Evolutionary conservation across 1,284 basidiomycete species (phyloP).

Genomic region (Trametes pubescens): DNA sequence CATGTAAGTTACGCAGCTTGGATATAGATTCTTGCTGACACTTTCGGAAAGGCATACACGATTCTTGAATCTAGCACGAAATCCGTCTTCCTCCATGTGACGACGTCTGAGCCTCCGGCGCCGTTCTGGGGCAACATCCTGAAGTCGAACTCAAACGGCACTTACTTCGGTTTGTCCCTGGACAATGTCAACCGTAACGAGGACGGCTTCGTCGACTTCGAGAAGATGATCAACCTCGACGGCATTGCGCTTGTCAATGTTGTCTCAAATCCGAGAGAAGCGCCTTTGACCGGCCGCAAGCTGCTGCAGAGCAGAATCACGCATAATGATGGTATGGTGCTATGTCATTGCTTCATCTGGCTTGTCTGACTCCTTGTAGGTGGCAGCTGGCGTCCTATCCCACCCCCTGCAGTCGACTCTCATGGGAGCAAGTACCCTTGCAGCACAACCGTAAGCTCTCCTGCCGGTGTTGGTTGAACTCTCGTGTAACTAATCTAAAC

Average conservation of each 20-base stretch:
- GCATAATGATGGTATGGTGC: constrained; percentile 88
- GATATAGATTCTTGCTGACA: background rate
- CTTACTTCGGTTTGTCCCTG: constrained; percentile 90
- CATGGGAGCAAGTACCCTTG: constrained; percentile 82
- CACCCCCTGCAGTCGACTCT: constrained; percentile 82
- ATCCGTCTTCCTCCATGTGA: constrained; percentile 95
- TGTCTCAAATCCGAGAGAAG: constrained; percentile 84
- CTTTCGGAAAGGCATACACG: constrained; percentile 77
- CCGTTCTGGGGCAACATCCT: constrained; percentile 93
- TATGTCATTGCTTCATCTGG: constrained; percentile 22
- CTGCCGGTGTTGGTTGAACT: background rate
- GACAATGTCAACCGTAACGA: constrained; percentile 92
- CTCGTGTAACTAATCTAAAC: constrained; percentile 4
- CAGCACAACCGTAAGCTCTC: constrained; percentile 63
- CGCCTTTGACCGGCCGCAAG: constrained; percentile 79
- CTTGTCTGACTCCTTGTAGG: constrained; percentile 50
- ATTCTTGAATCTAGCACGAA: constrained; percentile 94
- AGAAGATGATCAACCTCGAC: constrained; percentile 96
- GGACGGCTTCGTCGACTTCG: constrained; percentile 94
- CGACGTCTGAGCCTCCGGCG: constrained; percentile 79
- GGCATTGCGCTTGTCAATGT: constrained; percentile 95
- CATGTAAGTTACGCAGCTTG: constrained; percentile 60
- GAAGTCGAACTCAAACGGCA: constrained; percentile 98
- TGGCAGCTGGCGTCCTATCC: constrained; percentile 87
- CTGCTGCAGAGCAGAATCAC: constrained; percentile 88